These are phyloP conservation scores for Austroboletus olivaceoglutinosus DNA, from an alignment of 1,284 basidiomycete genomes.

Conservation along the genomic window DNA sequence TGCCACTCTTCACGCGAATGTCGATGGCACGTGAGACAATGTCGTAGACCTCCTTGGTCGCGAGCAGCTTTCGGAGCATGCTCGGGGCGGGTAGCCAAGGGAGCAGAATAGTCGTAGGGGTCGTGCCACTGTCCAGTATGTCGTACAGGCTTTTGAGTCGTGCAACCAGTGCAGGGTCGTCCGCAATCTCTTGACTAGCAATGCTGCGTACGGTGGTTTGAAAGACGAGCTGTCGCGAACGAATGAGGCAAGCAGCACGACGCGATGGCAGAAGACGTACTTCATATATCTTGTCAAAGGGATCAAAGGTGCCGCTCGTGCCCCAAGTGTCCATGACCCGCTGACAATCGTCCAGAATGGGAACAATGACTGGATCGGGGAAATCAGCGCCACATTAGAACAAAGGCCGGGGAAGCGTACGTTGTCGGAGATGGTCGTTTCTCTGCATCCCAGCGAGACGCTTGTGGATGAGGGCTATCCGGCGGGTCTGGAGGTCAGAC, in stretches of 20 bases:
- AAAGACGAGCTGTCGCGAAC: constrained; percentile 55
- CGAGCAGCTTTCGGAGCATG: constrained; percentile 63
- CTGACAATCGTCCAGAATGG: constrained; percentile 61
- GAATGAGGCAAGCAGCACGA: not conserved
- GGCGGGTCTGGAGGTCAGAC: constrained; percentile 57
- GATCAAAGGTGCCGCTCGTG: constrained; percentile 57
- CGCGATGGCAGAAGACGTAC: constrained; percentile 38
- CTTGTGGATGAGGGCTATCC: constrained; percentile 64
- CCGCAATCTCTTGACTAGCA: constrained; percentile 63
- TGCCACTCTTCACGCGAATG: constrained; percentile 52
- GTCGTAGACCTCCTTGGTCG: constrained; percentile 70
- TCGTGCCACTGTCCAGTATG: constrained; percentile 62
- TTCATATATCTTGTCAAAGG: constrained; percentile 67
- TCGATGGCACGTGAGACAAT: constrained; percentile 59
- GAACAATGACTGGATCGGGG: constrained; percentile 50
- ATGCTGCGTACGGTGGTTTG: constrained; percentile 67
- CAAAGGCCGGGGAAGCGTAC: constrained; percentile 41
- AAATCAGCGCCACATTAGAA: constrained; percentile 13
- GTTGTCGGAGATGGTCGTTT: constrained; percentile 52
- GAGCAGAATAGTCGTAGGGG: constrained; percentile 63
- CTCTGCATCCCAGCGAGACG: constrained; percentile 60
- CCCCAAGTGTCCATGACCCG: constrained; percentile 61
- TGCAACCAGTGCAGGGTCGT: constrained; percentile 55
- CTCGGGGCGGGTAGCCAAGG: constrained; percentile 72
- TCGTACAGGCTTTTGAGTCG: constrained; percentile 65